Evolutionary conservation across 208 protist genomes (phyloP), one percentile per base, ranked within the genome.

Genomic region (Phytomonas sp.): DNA sequence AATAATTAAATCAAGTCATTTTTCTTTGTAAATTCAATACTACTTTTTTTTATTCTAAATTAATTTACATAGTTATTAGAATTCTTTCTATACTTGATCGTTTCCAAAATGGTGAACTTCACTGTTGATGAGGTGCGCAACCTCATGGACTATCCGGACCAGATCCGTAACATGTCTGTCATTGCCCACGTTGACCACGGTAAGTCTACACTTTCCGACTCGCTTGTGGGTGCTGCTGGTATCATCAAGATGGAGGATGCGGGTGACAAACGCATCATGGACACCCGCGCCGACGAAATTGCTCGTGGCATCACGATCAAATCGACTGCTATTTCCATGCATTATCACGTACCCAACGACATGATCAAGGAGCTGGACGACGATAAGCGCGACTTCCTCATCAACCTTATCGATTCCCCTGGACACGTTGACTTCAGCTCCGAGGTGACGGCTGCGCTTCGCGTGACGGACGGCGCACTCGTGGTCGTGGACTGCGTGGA

Each of bases 251-350:
- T 87, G 80, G 78, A 86, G 76, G 78, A 90, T 63, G 81, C 84
- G 16, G 84, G 84, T 70, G 84, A 90, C 76, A 85, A 86, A 75
- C 82, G 82, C 60, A 78, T 88, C 69, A 84, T 85, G 74, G 85
- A 91, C 71, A 91, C 85, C 49, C 85, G 85, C 68, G 82, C 73
- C 60, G 85, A 91, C 62, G 85, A 91, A 71, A 84, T 99, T 88
- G 98, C 99, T 12, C 96, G 99, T 88, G 84, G 97, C 87, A 99
- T 99, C 76, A 99, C 98, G 66, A 99, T 99, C 89, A 99, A 99
- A 87, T 99, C 98, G 30, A 99, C 98, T 40, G 94, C 93, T 80
- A 97, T 99, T 76, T 99, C 98, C 31, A 82, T 99, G 66, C 99
- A 98, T 85, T 99, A 98, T 87, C 81, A 98, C 68, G 78, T 98